Evolutionary conservation across 2,329 filamentous ascomycete species (phyloP).

Genomic region (Colletotrichum sp.): DNA sequence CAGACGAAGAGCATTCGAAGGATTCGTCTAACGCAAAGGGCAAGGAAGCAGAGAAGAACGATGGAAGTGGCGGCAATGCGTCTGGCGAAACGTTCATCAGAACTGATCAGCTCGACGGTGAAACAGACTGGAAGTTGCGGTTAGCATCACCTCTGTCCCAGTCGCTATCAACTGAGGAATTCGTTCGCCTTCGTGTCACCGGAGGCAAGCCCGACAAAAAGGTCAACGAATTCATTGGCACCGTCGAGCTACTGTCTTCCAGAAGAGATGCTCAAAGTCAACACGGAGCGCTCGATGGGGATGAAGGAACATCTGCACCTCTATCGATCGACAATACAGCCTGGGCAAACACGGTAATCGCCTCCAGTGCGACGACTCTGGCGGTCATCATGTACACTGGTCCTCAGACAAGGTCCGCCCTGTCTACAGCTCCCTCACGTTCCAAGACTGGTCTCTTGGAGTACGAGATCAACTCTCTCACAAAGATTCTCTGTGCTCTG

Average conservation of each 20-base stretch:
- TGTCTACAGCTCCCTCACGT: conserved; percentile 89
- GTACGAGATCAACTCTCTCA: conserved; percentile 95
- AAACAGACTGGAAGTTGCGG: conserved; percentile 98
- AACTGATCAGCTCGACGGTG: conserved; percentile 95
- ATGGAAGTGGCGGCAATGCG: conserved; percentile 42
- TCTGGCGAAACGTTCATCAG: conserved; percentile 93
- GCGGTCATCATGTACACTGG: conserved; percentile 95
- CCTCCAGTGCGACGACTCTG: conserved; percentile 86
- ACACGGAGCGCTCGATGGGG: conserved; percentile 37
- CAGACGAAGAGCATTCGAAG: conserved; percentile 35
- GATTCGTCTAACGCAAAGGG: conserved; percentile 30
- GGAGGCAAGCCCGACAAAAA: conserved; percentile 92
- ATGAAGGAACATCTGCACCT: conserved; percentile 64
- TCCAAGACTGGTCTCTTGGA: conserved; percentile 95
- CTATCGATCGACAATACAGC: conserved; percentile 96
- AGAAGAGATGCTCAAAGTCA: conserved; percentile 52
- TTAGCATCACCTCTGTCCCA: conserved; percentile 88
- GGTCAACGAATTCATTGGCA: conserved; percentile 95
- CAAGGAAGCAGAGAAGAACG: conserved; percentile 34
- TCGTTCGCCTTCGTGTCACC: conserved; percentile 72
- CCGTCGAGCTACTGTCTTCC: conserved; percentile 74
- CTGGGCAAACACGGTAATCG: conserved; percentile 97
- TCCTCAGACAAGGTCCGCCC: conserved; percentile 88
- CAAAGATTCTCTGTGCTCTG: conserved; percentile 91
- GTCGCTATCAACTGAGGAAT: conserved; percentile 73